These are phyloP conservation scores for Buddleja alternifolia DNA, from an alignment of 257 asterid species.

Conservation along the genomic window DNA sequence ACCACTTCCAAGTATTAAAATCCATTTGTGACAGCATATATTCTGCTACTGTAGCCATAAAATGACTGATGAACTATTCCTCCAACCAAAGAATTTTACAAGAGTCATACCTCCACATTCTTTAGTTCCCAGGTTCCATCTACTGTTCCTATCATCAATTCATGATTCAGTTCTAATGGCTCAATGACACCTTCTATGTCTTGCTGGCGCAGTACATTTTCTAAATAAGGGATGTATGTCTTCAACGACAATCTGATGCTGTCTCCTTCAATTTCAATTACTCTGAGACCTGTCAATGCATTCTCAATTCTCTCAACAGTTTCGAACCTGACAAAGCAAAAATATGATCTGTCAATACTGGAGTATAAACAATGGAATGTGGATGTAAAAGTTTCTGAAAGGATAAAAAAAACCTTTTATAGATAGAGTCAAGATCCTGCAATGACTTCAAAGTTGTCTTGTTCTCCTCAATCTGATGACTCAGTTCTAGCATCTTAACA, in stretches of 20 bases:
- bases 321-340: slow-evolving; percentile 57
- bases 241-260: slow-evolving; percentile 71
- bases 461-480: slow-evolving; percentile 70
- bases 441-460: slow-evolving; percentile 64
- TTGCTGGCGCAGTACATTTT: slow-evolving; percentile 56
- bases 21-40: slow-evolving; percentile 10
- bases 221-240: slow-evolving; percentile 68
- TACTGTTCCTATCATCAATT: slow-evolving; percentile 63
- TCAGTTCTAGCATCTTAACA: slow-evolving; percentile 68
- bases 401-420: slow-evolving; percentile 53
- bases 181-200: slow-evolving; percentile 52
- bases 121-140: slow-evolving; percentile 71
- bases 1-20: neutral
- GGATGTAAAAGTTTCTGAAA: slow-evolving; percentile 15
- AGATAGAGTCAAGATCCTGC: slow-evolving; percentile 64
- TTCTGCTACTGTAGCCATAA: slow-evolving; percentile 3
- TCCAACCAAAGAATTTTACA: neutral
- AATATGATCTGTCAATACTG: slow-evolving; percentile 17
- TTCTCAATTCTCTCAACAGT: slow-evolving; percentile 71
- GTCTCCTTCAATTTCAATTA: slow-evolving; percentile 70
- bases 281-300: slow-evolving; percentile 67
- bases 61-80: neutral
- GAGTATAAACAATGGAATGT: slow-evolving; percentile 12
- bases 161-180: slow-evolving; percentile 74
- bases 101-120: slow-evolving; percentile 62